A percentile compares a stretch with the other conserved stretches of the same genome.
Evolutionary conservation across 306 rosid genomes (phyloP).

Genomic region (Inga leiocalycina): DNA sequence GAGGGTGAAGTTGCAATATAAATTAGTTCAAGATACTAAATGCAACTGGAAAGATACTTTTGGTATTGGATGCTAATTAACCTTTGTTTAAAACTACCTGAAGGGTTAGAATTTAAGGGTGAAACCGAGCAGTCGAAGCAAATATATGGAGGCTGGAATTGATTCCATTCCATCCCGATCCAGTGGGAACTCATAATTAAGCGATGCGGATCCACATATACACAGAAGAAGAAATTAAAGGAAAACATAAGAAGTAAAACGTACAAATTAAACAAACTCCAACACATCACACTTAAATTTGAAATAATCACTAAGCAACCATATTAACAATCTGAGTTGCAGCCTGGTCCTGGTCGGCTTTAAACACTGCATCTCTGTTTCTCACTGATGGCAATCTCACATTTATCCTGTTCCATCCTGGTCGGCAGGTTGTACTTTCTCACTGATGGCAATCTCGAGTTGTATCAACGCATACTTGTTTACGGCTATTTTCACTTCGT

Average conservation of each 20-base stretch:
- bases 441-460: too few relatives aligned
- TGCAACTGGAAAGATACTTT: too few relatives aligned
- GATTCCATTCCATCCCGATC: neutral
- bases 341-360: neutral
- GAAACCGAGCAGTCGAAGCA: too few relatives aligned
- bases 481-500: too few relatives aligned
- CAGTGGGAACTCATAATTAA: neutral
- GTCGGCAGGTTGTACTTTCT: constrained; percentile 10
- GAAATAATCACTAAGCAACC: neutral
- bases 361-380: neutral
- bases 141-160: neutral
- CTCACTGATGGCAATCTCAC: neutral
- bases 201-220: neutral
- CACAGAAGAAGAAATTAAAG: neutral
- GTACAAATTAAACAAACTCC: neutral
- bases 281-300: neutral
- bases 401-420: neutral
- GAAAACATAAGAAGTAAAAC: neutral
- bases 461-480: too few relatives aligned
- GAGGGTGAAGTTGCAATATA: too few relatives aligned
- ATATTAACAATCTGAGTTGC: neutral
- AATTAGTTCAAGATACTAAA: too few relatives aligned
- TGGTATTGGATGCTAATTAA: too few relatives aligned
- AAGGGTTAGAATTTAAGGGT: too few relatives aligned
- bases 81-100: too few relatives aligned